Evolutionary conservation across 192 early-diverging fungal species (phyloP).

Genomic region (Ambispora gerdemannii): DNA sequence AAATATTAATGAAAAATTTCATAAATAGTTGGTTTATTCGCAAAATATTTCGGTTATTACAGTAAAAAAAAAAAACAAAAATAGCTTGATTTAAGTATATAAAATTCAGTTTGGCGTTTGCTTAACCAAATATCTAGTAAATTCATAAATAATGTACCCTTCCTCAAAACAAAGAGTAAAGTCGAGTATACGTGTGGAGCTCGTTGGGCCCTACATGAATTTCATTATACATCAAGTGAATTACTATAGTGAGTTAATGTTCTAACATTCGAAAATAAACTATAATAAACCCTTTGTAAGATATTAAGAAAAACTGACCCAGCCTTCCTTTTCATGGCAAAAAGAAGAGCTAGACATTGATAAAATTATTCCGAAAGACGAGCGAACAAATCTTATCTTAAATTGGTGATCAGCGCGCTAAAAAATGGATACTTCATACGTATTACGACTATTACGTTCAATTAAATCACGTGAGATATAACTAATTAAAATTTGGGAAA

Average conservation of each 20-base stretch:
- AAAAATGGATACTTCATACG: too few relatives aligned
- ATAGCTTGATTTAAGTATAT: neutral
- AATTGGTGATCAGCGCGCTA: too few relatives aligned
- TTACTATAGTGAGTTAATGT: too few relatives aligned
- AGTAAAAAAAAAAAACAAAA: neutral
- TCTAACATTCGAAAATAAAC: neutral
- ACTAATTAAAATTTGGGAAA: too few relatives aligned
- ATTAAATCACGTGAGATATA: too few relatives aligned
- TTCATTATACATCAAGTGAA: too few relatives aligned
- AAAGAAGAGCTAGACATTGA: neutral
- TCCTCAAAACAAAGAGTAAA: conserved; percentile 36
- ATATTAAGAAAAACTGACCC: conserved; percentile 31
- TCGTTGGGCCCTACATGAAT: conserved; percentile 31
- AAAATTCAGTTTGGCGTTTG: neutral
- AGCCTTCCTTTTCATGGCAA: conserved; percentile 44
- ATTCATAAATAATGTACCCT: conserved; percentile 23
- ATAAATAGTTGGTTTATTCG: neutral
- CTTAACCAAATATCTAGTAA: neutral
- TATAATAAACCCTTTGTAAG: conserved; percentile 6
- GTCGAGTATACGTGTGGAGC: conserved; percentile 18
- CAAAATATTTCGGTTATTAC: too few relatives aligned
- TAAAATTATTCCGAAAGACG: neutral
- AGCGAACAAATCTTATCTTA: too few relatives aligned
- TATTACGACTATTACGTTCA: too few relatives aligned
- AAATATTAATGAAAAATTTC: neutral